phyloP scores from a whole-genome alignment of 345 rosid species.

The Heritiera fomes region DNA sequence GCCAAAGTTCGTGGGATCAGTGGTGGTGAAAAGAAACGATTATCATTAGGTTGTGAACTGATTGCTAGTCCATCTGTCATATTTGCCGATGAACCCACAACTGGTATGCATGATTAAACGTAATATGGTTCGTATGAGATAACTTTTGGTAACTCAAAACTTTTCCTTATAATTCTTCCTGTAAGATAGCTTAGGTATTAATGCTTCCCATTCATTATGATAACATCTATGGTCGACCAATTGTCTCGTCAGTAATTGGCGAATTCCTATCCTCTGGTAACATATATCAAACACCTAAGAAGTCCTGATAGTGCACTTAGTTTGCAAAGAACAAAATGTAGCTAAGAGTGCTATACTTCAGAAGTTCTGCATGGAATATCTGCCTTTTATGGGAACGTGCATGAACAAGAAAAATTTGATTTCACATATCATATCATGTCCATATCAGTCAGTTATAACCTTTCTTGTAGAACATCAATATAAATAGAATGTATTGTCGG shows the following conservation, averaged over 20 bases:
- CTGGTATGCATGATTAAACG: constrained; percentile 50
- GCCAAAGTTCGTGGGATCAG: constrained; percentile 97
- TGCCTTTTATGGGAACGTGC: background rate
- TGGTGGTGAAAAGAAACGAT: constrained; percentile 95
- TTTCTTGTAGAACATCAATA: background rate
- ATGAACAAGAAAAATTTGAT: background rate
- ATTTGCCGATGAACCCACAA: constrained; percentile 98
- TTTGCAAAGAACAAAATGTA: background rate
- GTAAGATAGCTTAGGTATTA: background rate
- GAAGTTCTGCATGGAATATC: background rate
- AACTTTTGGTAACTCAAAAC: background rate
- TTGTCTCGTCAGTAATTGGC: background rate
- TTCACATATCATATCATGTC: background rate
- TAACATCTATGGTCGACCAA: background rate
- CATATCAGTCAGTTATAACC: background rate
- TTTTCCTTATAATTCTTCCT: too few species aligned
- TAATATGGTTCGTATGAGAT: background rate
- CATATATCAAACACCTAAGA: background rate
- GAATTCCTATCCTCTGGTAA: background rate
- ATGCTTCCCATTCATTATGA: background rate
- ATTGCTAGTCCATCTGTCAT: constrained; percentile 97
- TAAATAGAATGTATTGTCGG: background rate
- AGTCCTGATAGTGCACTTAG: background rate
- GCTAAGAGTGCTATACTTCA: background rate
- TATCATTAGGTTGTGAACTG: constrained; percentile 89